Evolutionary conservation across 1,284 basidiomycete genomes (phyloP).

Genomic region (Sporisorium exsertum): DNA sequence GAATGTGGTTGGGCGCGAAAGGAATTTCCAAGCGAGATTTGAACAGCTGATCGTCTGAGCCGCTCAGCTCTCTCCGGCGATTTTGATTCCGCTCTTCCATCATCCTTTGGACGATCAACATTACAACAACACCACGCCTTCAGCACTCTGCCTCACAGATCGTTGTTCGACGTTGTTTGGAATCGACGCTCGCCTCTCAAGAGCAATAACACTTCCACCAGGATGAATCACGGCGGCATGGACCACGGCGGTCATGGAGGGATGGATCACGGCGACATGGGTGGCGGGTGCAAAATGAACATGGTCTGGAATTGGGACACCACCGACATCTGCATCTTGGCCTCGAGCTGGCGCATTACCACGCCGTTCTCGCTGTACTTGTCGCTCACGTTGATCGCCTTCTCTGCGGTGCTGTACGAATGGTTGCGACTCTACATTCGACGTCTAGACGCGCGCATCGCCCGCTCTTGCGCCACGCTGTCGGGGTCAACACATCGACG

Average conservation of each 20-base stretch:
- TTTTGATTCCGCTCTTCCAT: neutral
- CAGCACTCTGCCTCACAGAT: neutral
- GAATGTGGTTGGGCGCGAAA: neutral
- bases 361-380: slow-evolving; percentile 27
- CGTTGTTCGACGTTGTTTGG: neutral
- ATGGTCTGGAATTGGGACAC: slow-evolving; percentile 52
- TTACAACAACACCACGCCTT: too few relatives aligned
- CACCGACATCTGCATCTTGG: slow-evolving; percentile 36
- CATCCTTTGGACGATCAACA: neutral
- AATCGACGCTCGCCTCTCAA: neutral
- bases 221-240: slow-evolving; percentile 11
- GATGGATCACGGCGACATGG: slow-evolving; percentile 15
- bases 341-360: slow-evolving; percentile 37
- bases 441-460: slow-evolving; percentile 12
- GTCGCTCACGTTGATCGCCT: slow-evolving; percentile 20
- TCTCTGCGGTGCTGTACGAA: slow-evolving; percentile 26
- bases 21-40: neutral
- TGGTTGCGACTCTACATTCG: slow-evolving; percentile 39
- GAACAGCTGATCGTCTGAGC: neutral
- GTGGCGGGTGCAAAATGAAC: slow-evolving; percentile 34
- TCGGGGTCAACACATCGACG: slow-evolving; percentile 12
- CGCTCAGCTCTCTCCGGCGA: neutral
- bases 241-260: slow-evolving; percentile 5
- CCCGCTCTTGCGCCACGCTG: neutral
- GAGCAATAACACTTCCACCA: neutral